Evolutionary conservation across 2,329 filamentous ascomycete genomes (phyloP), one percentile per base, ranked within the genome.

Genomic region (Eutypella sp.): DNA sequence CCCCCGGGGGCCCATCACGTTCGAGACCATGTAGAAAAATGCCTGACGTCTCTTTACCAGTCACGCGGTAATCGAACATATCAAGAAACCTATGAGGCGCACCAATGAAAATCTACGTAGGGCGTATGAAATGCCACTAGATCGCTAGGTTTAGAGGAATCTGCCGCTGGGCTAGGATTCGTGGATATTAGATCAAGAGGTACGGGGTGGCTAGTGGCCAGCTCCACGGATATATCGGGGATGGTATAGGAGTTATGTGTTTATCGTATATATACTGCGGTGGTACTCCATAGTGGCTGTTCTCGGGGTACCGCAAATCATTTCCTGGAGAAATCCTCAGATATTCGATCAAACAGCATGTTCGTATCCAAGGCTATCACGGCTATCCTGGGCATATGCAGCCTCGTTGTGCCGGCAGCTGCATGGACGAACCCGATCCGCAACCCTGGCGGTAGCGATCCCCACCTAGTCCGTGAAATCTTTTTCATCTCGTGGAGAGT

Each of bases 361-460:
- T 33, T 33, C 16, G 5, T 33, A n/a, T 33, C 29, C 5, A 33
- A 33, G 29, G 20, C 8, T 20, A 15, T 23, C 10, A 38, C 36
- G 19, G 19, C 19, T 20, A 6, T 23, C 18, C 36, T 38, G 20
- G 36, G 16, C 36, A 4, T 20, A 22, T 23, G 36, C 13, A 48
- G 48, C 44, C 43, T 60, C 11, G 22, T 56, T 19, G 40, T 48
- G 37, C 49, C 44, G 8, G 53, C 52, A 11, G 46, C 50, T 27
- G 64, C 68, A 16, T 80, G 70, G 51, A 72, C 72, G 27, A 81
- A 81, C 47, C 75, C 77, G 0, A 67, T 81, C 40, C 71, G 72
- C 33, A 63, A 65, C 18, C 67, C 67, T 0, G 69, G 74, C 29
- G 76, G 77, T 7, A 72, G 69, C 18, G 76, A 80, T 51, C 75